Evolutionary conservation across 2,329 filamentous ascomycete genomes (phyloP), one percentile per base, ranked within the genome.

Genomic region (Colletotrichum sp.): DNA sequence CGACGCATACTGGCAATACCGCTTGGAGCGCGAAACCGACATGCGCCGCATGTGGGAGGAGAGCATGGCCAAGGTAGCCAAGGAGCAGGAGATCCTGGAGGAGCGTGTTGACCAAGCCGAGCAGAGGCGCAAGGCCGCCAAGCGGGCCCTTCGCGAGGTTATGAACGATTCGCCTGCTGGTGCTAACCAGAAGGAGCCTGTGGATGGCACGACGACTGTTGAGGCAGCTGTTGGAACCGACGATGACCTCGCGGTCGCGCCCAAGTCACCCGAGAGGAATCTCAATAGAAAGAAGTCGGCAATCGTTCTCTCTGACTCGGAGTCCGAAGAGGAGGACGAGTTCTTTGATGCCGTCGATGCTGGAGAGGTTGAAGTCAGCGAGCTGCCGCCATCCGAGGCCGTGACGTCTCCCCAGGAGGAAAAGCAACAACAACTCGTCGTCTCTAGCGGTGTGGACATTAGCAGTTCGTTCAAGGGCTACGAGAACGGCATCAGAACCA

Each of bases 41-140:
- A 94, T 99, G 86, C 93, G 97, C 49, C 93, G 95, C 76, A 95
- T 99, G 92, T 99, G 97, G 97, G 97, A 99, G 85, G 97, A 99
- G 81, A 99, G 96, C 85, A 98, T 99, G 97, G 96, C 97, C 12
- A 93, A 96, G 80, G 94, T 99, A n/a, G 97, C 96, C 21, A 93
- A 92, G 72, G 97, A 99, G 83, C 97, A 99, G 80, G 97, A 99
- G 85, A 92, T 96, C 68, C 90, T 99, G 2, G 95, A 99, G 83
- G 95, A 92, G 44, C 94, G 93, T 74, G 95, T 98, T 77, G 95
- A 95, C 60, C 95, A 98, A 84, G 95, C 96, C 2, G 96, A 99
- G 84, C 91, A 94, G 82, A 99, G 98, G 88, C 92, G 96, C 73
- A 96, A 95, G 83, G 91, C 95, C 78, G 97, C 97, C 5, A 99